Evolutionary conservation across 2,329 filamentous ascomycete genomes (phyloP).

Genomic region (Aspergillus terreus): DNA sequence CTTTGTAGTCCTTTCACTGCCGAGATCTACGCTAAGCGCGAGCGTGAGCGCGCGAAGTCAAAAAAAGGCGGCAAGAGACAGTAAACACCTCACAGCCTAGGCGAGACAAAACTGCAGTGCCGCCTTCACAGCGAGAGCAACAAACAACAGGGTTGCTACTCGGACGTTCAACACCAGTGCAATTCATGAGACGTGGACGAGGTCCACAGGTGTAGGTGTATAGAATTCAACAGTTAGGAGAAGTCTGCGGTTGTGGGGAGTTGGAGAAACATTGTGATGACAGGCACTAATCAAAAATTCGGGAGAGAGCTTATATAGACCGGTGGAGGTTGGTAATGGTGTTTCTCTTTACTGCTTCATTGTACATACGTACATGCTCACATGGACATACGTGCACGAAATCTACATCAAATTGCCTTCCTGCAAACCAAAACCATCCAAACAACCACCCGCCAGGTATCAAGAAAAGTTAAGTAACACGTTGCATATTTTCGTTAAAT

Average conservation of each 20-base stretch:
- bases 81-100: conserved; percentile 18
- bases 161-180: conserved; percentile 30
- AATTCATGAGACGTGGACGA: conserved; percentile 11
- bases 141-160: neutral
- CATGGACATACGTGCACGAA: neutral
- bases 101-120: neutral
- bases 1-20: conserved; percentile 71
- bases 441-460: neutral
- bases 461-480: neutral
- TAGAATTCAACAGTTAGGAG: conserved; percentile 1
- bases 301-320: neutral
- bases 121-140: neutral
- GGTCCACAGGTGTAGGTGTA: neutral
- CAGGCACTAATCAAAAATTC: neutral
- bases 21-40: conserved; percentile 79
- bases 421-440: neutral
- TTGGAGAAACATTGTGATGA: neutral
- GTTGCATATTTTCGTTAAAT: neutral
- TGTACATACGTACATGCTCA: neutral
- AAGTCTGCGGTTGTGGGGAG: neutral
- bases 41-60: conserved; percentile 38
- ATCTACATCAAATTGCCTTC: neutral
- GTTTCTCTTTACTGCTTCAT: neutral
- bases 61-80: conserved; percentile 36
- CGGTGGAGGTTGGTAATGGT: neutral